Evolutionary conservation across 2,329 filamentous ascomycete species (phyloP).

Genomic region (Fusarium fujikuroi): DNA sequence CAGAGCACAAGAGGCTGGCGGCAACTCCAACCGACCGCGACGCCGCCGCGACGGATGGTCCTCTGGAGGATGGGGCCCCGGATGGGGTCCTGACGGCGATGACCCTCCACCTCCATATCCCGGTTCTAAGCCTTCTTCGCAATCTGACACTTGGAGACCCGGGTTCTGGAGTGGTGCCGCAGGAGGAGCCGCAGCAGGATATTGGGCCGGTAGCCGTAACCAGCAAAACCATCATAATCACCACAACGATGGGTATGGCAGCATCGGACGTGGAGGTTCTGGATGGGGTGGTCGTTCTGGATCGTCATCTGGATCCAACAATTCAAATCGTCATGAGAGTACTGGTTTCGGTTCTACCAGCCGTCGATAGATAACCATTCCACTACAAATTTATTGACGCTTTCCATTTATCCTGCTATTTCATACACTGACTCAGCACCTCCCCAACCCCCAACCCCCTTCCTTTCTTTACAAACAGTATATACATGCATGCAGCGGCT

Average conservation of each 20-base stretch:
- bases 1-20: constrained; percentile 9
- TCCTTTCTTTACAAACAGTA: constrained; percentile 39
- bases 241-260: constrained; percentile 48
- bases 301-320: constrained; percentile 52
- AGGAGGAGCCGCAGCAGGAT: constrained; percentile 75
- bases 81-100: constrained; percentile 55
- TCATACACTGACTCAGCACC: constrained; percentile 30
- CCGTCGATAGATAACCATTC: constrained; percentile 56
- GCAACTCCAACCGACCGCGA: constrained; percentile 24
- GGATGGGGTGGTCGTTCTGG: constrained; percentile 45
- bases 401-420: constrained; percentile 45
- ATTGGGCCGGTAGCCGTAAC: constrained; percentile 66
- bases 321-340: constrained; percentile 68
- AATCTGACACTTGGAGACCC: constrained; percentile 68
- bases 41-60: constrained; percentile 47
- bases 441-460: constrained; percentile 7
- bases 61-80: constrained; percentile 51
- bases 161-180: constrained; percentile 80
- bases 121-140: constrained; percentile 51
- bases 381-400: constrained; percentile 13
- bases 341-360: constrained; percentile 79
- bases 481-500: constrained; percentile 39
- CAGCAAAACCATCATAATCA: constrained; percentile 42
- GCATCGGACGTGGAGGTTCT: constrained; percentile 49
- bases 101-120: constrained; percentile 63